Base-by-base conservation (phyloP, 495 filamentous ascomycete species). In the Articulospora tetracladia region DNA sequence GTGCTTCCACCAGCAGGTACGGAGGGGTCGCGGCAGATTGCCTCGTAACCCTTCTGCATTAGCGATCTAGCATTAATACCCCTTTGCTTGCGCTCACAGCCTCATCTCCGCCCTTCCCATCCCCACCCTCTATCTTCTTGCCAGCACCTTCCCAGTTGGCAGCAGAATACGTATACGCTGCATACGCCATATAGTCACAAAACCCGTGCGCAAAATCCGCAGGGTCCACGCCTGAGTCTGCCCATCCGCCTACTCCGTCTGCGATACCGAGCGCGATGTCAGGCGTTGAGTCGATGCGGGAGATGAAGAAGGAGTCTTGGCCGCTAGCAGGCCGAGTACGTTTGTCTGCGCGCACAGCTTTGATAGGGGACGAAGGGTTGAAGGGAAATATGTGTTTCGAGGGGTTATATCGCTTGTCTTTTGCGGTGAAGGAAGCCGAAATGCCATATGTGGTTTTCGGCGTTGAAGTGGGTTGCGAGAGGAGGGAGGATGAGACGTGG, bases 281-380 rank as follows among this genome's bases (percentile, higher is more conserved):
- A 25, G 73, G 74, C 15, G 73, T 82, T 53, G 74, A 79, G 47
- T 87, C 84, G 27, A 96, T 75, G 12, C 81, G 83, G 65, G 87
- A 89, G 36, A 94, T 85, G 74, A 99, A 98, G 72, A 97, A 98
- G 30, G 95, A 90, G 82, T 99, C 94, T 70, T 98, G 92, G 12
- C 94, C 94, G 52, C 88, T 91, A 50, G 86, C 86, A 12, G 87
- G 86, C n/a, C 90, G 79, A 54, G 75, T 76, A 55, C 75, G 74
- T 71, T 78, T 85, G 60, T 73, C 74, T 52, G 70, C 72, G 62
- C 70, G 76, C 59, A 67, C 81, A 59, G 75, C 82, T 63, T 68
- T 80, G 61, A 80, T 84, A 60, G 70, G 77, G 65, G 80, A 76
- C 59, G 81, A 80, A 28, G 87, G 85, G 66, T 89, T 85, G 77